These are phyloP conservation scores for Raffaelea ambrosiae DNA, from an alignment of 2,329 filamentous ascomycete genomes.

Conservation along the genomic window DNA sequence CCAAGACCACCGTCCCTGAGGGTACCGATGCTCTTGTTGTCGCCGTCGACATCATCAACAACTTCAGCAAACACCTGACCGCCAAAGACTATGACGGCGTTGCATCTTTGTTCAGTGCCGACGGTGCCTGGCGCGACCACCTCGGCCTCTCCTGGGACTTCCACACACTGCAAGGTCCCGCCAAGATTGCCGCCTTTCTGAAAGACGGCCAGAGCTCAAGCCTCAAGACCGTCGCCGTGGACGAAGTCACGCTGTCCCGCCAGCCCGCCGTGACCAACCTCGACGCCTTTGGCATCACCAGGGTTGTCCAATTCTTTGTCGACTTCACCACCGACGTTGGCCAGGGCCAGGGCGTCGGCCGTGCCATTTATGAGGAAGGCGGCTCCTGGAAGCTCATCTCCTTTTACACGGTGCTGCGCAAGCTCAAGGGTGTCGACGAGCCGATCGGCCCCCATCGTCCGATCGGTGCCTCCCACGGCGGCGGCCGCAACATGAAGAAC, in stretches of 20 bases:
- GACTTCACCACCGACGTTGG: slow-evolving; percentile 45
- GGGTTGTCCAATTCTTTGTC: slow-evolving; percentile 49
- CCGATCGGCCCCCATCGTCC: slow-evolving; percentile 35
- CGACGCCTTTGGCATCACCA: slow-evolving; percentile 38
- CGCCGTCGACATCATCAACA: slow-evolving; percentile 26
- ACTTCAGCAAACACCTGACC: slow-evolving; percentile 31
- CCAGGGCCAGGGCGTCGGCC: slow-evolving; percentile 44
- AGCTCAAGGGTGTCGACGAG: slow-evolving; percentile 48
- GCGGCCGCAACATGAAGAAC: slow-evolving; percentile 43
- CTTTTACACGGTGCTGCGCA: slow-evolving; percentile 50
- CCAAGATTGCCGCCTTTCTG: slow-evolving; percentile 31
- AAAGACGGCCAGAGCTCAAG: slow-evolving; percentile 20
- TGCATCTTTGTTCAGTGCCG: slow-evolving; percentile 29
- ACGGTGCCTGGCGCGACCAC: slow-evolving; percentile 52
- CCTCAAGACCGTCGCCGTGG: slow-evolving; percentile 34
- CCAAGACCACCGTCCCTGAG: slow-evolving; percentile 18
- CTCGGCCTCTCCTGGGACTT: slow-evolving; percentile 49
- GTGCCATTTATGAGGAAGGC: slow-evolving; percentile 34
- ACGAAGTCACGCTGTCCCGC: slow-evolving; percentile 33
- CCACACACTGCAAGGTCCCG: slow-evolving; percentile 37
- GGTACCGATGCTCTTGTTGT: slow-evolving; percentile 26
- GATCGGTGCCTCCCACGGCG: slow-evolving; percentile 48
- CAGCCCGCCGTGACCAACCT: slow-evolving; percentile 35
- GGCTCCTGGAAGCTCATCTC: slow-evolving; percentile 53
- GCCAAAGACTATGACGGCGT: slow-evolving; percentile 24